phyloP scores from a whole-genome alignment of 305 asterid species.

The Stenogyne calaminthoides region DNA sequence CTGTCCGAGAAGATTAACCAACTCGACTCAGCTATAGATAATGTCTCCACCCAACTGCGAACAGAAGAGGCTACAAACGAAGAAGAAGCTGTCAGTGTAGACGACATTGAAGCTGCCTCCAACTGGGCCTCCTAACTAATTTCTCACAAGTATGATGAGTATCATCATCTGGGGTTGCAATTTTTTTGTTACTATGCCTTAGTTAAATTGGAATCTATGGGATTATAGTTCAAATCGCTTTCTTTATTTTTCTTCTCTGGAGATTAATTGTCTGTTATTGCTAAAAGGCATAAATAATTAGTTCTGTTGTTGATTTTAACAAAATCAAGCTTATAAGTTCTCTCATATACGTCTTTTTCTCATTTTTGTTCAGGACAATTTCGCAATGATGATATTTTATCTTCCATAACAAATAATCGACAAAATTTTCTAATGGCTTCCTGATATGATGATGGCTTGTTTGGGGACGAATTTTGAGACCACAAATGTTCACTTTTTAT shows the following conservation, averaged over 20 bases:
- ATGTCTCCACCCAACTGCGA: slow-evolving; percentile 55
- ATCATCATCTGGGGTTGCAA: slow-evolving; percentile 20
- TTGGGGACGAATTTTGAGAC: not conserved
- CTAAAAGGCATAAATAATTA: slow-evolving; percentile 23
- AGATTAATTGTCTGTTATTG: not conserved
- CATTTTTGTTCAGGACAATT: not conserved
- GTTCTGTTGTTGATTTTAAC: not conserved
- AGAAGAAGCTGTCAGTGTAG: slow-evolving; percentile 46
- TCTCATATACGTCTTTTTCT: not conserved
- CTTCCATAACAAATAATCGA: not conserved
- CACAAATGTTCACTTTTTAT: not conserved
- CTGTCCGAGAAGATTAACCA: slow-evolving; percentile 75
- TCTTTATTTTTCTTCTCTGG: not conserved
- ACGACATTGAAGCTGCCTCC: slow-evolving; percentile 48
- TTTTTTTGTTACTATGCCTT: not conserved
- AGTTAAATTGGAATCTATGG: slow-evolving; percentile 5
- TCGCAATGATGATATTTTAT: not conserved
- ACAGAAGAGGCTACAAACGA: slow-evolving; percentile 47
- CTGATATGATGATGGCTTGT: not conserved
- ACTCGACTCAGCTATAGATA: slow-evolving; percentile 75
- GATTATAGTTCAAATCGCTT: slow-evolving; percentile 1
- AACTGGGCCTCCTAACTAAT: not conserved
- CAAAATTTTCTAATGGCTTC: slow-evolving; percentile 21
- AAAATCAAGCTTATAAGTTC: not conserved
- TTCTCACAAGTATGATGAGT: slow-evolving; percentile 18